Percentiles rank a stretch among this genome's conserved stretches.
These are phyloP conservation scores for Echinochloa phyllopogon DNA, from an alignment of 176 grass and related monocot genomes.

Conservation along the genomic window DNA sequence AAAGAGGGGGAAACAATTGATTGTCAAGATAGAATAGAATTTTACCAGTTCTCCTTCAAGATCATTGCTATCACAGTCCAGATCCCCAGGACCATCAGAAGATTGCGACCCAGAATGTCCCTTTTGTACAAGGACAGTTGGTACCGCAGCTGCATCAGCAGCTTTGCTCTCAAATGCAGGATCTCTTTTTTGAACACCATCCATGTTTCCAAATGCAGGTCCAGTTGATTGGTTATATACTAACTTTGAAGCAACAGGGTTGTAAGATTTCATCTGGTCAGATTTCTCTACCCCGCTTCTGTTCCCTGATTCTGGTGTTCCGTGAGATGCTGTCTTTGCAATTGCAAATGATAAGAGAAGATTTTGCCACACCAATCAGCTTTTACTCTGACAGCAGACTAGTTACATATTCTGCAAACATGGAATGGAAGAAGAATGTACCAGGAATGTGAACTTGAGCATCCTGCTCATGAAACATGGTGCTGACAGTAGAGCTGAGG, in stretches of 20 bases:
- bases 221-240: slow-evolving; percentile 40
- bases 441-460: slow-evolving; percentile 57
- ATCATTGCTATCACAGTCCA: slow-evolving; percentile 80
- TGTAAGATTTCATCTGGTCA: slow-evolving; percentile 55
- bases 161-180: slow-evolving; percentile 41
- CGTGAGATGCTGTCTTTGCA: slow-evolving; percentile 53
- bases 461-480: slow-evolving; percentile 51
- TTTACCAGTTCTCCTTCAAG: slow-evolving; percentile 69
- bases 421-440: slow-evolving; percentile 22
- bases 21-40: slow-evolving; percentile 14
- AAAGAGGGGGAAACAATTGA: background rate
- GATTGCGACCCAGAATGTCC: slow-evolving; percentile 62
- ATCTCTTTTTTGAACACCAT: slow-evolving; percentile 32
- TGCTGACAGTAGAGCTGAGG: slow-evolving; percentile 70
- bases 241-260: slow-evolving; percentile 41
- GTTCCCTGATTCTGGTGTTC: slow-evolving; percentile 58
- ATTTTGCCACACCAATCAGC: background rate
- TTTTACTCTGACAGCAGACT: background rate
- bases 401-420: background rate
- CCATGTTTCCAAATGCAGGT: slow-evolving; percentile 34
- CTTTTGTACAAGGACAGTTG: slow-evolving; percentile 47
- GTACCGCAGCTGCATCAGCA: slow-evolving; percentile 30
- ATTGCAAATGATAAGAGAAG: slow-evolving; percentile 46
- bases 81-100: slow-evolving; percentile 58
- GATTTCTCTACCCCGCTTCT: slow-evolving; percentile 49